A percentile compares a stretch with the other conserved stretches of the same genome.
phyloP scores from a whole-genome alignment of 139 green algal species.

The Coelastrella sp. region DNA sequence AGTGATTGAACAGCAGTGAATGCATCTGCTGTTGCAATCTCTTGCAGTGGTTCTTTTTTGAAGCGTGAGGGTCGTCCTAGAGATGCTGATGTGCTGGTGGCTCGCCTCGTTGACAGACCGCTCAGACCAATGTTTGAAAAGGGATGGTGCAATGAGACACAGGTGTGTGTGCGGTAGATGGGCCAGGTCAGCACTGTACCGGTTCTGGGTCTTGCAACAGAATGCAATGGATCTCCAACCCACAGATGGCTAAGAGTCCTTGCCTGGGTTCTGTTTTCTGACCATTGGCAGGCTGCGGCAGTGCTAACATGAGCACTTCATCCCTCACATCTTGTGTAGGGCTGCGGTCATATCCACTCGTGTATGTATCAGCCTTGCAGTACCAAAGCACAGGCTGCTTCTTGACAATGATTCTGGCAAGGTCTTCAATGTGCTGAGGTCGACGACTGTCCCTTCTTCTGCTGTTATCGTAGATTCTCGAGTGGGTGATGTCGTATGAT shows the following conservation, averaged over 20 bases:
- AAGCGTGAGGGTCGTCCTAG: constrained; percentile 92
- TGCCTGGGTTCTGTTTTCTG: too few relatives aligned
- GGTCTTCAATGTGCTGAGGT: not conserved
- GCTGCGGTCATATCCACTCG: too few relatives aligned
- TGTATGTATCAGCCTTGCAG: too few relatives aligned
- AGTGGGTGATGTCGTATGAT: constrained; percentile 93
- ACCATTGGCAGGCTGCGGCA: too few relatives aligned
- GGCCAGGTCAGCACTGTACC: not conserved
- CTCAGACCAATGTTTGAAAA: constrained; percentile 93
- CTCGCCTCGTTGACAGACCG: constrained; percentile 93
- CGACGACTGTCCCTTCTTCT: not conserved
- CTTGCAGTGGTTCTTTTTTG: constrained; percentile 84
- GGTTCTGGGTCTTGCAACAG: too few relatives aligned
- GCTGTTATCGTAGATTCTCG: constrained; percentile 75
- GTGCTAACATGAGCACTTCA: too few relatives aligned
- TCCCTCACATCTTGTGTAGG: too few relatives aligned
- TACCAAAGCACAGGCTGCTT: too few relatives aligned
- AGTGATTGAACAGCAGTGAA: too few relatives aligned
- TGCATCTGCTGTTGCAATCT: not conserved
- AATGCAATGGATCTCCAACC: too few relatives aligned
- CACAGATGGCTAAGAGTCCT: too few relatives aligned
- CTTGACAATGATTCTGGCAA: too few relatives aligned
- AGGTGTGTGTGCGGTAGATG: constrained; percentile 66
- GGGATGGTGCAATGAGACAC: constrained; percentile 92
- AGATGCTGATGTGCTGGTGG: constrained; percentile 91